Evolutionary conservation across 2,329 filamentous ascomycete genomes (phyloP).

Genomic region (Curvularia sp.): DNA sequence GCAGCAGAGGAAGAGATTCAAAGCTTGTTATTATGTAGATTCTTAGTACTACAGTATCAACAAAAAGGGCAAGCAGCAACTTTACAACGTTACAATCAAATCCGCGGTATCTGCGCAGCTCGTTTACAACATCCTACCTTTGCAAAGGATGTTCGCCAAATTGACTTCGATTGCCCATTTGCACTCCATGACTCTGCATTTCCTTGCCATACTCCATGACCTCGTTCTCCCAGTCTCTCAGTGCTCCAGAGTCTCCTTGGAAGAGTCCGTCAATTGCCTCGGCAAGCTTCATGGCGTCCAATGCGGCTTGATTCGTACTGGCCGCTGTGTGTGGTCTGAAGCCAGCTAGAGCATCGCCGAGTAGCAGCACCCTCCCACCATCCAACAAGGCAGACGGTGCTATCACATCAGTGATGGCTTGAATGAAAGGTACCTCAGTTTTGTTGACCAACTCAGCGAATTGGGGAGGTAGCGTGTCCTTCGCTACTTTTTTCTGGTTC

Average conservation of each 20-base stretch:
- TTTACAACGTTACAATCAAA: neutral
- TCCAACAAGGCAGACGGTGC: slow-evolving; percentile 45
- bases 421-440: slow-evolving; percentile 53
- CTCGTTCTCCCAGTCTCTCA: slow-evolving; percentile 43
- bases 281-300: slow-evolving; percentile 49
- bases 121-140: slow-evolving; percentile 1
- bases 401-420: slow-evolving; percentile 54
- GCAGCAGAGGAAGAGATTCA: neutral
- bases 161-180: slow-evolving; percentile 25
- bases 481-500: slow-evolving; percentile 40
- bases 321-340: slow-evolving; percentile 55
- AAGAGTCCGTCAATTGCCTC: slow-evolving; percentile 41
- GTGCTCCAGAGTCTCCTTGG: slow-evolving; percentile 34
- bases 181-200: slow-evolving; percentile 23
- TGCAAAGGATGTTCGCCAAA: slow-evolving; percentile 20
- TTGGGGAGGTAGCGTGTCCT: slow-evolving; percentile 43
- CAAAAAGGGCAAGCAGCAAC: neutral
- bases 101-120: neutral
- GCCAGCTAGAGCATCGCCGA: slow-evolving; percentile 56
- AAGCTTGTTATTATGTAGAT: neutral
- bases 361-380: slow-evolving; percentile 52
- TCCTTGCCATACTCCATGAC: slow-evolving; percentile 23
- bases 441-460: slow-evolving; percentile 51
- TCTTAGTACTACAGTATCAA: neutral
- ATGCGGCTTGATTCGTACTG: slow-evolving; percentile 56